These are phyloP conservation scores for Lipomyces mesembrius DNA, from an alignment of 805 yeast genomes.

Conservation along the genomic window DNA sequence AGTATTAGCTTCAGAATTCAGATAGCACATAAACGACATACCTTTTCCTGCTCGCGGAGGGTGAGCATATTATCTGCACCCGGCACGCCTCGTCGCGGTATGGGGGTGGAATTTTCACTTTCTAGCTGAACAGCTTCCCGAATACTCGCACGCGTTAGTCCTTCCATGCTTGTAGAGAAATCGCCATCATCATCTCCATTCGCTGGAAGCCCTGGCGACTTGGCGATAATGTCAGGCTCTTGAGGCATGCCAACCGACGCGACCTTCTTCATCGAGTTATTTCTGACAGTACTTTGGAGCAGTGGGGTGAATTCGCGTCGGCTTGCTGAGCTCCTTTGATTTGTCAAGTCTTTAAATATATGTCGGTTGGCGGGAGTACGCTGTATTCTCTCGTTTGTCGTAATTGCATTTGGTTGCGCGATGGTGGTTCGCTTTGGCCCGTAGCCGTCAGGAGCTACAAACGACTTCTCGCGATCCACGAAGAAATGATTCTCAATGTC, in stretches of 20 bases:
- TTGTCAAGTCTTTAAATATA: slow-evolving; percentile 10
- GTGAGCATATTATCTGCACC: slow-evolving; percentile 31
- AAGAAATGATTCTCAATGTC: slow-evolving; percentile 13
- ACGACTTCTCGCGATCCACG: slow-evolving; percentile 7
- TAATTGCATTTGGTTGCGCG: slow-evolving; percentile 6
- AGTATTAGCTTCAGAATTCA: not conserved
- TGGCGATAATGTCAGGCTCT: slow-evolving; percentile 10
- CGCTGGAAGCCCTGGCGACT: slow-evolving; percentile 32
- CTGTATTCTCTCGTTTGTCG: not conserved
- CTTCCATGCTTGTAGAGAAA: slow-evolving; percentile 31
- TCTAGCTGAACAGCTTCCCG: slow-evolving; percentile 8
- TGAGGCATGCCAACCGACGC: slow-evolving; percentile 10
- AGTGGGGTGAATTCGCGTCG: slow-evolving; percentile 34
- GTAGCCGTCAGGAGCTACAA: not conserved
- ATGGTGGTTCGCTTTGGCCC: not conserved
- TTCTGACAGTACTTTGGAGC: slow-evolving; percentile 27
- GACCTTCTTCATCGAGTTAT: not conserved
- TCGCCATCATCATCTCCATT: slow-evolving; percentile 13
- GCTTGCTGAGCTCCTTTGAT: not conserved
- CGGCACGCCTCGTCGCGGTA: slow-evolving; percentile 9
- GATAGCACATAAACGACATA: not conserved
- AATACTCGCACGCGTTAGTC: slow-evolving; percentile 25
- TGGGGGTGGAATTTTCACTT: slow-evolving; percentile 26
- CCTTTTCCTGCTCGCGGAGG: slow-evolving; percentile 38
- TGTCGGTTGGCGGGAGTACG: slow-evolving; percentile 11